Base-by-base conservation (phyloP, 1,284 basidiomycete species). In the Phlebopus sp. region DNA sequence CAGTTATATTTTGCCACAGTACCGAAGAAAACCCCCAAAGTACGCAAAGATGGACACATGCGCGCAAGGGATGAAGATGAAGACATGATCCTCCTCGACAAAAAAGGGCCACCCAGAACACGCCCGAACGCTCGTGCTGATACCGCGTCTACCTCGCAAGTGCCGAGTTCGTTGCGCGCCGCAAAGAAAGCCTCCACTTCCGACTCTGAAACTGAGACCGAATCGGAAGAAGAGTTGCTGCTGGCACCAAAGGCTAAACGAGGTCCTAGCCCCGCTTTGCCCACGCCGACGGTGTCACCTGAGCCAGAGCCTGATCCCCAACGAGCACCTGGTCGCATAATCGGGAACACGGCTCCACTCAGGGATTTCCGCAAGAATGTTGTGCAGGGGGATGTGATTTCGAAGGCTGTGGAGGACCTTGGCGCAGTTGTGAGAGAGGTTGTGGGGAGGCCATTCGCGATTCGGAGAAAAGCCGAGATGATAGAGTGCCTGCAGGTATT, bases 361-460 rank as follows among this genome's bases (percentile, higher is more conserved):
- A 73, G 72, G 42, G 92, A 95, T 68, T 94, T 94, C 68, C 71
- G 72, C 52, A 71, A 75, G 55, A 84, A 90, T 56, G 69, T 89
- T 15, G 73, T 75, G 35, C 74, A 78, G 42, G 89, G 88, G 0
- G 90, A 92, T 62, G 69, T 91, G 14, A 89, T 92, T 41, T 80
- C 76, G 19, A 92, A 94, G 66, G 89, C 89, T 0, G 85, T 92
- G 9, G 79, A 86, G 58, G 91, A 94, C 66, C 65, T 94, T 27
- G 81, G 74, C 10, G 73, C 65, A 14, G 85, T 91, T 2, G 79
- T 94, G 37, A 72, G 73, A 50, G 86, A 92, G 59, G 78, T 91
- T 44, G 75, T 89, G 11, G 64, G 76, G 47, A 73, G 74, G 23
- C 87, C 87, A 19, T 92, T 92, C 65, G 78, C 86, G 31, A 71